Percentiles rank a stretch among this genome's conserved stretches.
These are phyloP conservation scores for Fusarium aywerte DNA, from an alignment of 2,329 filamentous ascomycete genomes.

Conservation along the genomic window DNA sequence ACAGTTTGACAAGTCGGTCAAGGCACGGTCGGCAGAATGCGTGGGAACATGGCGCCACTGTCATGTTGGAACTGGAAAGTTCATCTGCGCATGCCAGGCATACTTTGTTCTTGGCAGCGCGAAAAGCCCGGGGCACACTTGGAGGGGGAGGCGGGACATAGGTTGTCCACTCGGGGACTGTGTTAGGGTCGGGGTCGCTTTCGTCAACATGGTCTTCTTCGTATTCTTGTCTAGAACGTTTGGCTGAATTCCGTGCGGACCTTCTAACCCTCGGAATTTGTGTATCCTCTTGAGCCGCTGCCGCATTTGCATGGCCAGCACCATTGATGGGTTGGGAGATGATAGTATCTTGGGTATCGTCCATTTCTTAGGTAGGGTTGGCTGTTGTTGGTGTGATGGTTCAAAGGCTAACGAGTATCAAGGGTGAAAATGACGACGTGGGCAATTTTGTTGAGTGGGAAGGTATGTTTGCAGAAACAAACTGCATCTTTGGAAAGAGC, in stretches of 20 bases:
- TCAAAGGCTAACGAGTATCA: no score
- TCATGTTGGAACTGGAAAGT: not conserved
- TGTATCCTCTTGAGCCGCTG: not conserved
- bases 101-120: not conserved
- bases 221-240: not conserved
- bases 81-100: constrained; percentile 17
- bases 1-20: constrained; percentile 53
- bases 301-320: not conserved
- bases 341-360: not conserved
- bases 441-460: not conserved
- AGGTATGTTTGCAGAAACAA: not conserved
- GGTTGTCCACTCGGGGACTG: no score
- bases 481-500: not conserved
- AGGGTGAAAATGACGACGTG: no score
- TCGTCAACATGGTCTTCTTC: not conserved
- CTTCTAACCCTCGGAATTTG: not conserved
- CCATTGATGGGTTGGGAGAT: not conserved
- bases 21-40: constrained; percentile 64
- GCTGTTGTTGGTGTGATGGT: not conserved
- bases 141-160: not conserved
- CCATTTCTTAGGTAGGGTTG: not conserved
- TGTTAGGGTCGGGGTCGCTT: not conserved
- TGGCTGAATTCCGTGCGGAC: not conserved
- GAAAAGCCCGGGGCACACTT: not conserved
- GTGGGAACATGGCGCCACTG: constrained; percentile 54